These are phyloP conservation scores for Fusarium pseudocircinatum DNA, from an alignment of 2,329 filamentous ascomycete species.

Conservation along the genomic window DNA sequence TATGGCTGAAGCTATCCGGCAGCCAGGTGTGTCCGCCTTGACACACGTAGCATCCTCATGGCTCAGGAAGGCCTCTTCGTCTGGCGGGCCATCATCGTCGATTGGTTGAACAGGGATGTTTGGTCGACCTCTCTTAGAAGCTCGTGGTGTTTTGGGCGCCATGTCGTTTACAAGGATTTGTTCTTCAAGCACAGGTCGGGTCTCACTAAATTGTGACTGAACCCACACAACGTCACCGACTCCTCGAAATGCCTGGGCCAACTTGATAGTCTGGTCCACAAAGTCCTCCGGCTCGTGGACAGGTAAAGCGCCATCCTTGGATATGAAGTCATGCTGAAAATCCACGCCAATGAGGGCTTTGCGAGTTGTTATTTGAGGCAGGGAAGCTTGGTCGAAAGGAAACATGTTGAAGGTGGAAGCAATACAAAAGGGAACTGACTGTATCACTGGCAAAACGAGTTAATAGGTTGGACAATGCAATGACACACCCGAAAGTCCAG, in stretches of 20 bases:
- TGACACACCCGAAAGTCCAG: neutral
- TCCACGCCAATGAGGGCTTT: constrained; percentile 85
- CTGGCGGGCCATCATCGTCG: constrained; percentile 28
- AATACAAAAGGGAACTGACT: neutral
- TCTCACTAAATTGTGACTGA: constrained; percentile 75
- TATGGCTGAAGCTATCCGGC: constrained; percentile 56
- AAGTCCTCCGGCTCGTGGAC: constrained; percentile 72
- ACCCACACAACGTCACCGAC: constrained; percentile 84
- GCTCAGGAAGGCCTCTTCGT: constrained; percentile 60
- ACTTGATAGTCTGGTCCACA: constrained; percentile 69
- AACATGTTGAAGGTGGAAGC: constrained; percentile 54
- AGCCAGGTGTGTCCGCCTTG: constrained; percentile 55
- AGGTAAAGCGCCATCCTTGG: constrained; percentile 72
- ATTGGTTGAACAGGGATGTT: constrained; percentile 16
- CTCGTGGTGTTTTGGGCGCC: constrained; percentile 14
- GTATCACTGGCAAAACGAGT: neutral
- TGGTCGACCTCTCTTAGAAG: constrained; percentile 22
- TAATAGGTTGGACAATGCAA: neutral
- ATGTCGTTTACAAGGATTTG: constrained; percentile 58
- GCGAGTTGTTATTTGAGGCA: constrained; percentile 67
- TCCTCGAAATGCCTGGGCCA: constrained; percentile 78
- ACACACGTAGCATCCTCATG: constrained; percentile 55
- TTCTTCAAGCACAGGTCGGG: constrained; percentile 65
- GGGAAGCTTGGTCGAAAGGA: constrained; percentile 63
- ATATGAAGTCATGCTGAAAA: constrained; percentile 89